phyloP scores from a whole-genome alignment of 345 rosid genomes.

The Citropsis articulata region DNA sequence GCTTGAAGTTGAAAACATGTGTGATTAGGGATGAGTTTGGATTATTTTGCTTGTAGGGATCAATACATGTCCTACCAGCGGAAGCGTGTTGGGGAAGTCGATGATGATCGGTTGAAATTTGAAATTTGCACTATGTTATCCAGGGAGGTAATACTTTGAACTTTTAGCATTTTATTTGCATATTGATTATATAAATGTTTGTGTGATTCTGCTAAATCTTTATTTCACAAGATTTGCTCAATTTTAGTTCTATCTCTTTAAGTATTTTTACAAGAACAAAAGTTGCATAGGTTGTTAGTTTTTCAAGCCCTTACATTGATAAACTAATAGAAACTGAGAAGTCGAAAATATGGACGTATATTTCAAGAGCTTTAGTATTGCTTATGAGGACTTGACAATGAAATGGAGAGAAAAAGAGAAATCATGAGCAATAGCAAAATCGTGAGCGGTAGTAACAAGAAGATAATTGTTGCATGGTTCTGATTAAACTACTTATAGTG shows the following conservation, averaged over 20 bases:
- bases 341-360: not conserved
- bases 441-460: not conserved
- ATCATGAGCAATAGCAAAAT: not conserved
- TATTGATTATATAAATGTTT: not conserved
- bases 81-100: constrained; percentile 66
- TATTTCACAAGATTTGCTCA: no score
- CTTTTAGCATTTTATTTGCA: not conserved
- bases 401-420: no score
- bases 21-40: not conserved
- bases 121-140: constrained; percentile 84
- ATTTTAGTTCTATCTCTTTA: not conserved
- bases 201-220: not conserved
- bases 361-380: not conserved
- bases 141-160: constrained; percentile 62
- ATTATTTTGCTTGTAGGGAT: constrained; percentile 42
- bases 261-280: not conserved
- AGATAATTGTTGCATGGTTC: not conserved
- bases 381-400: not conserved
- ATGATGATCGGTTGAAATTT: constrained; percentile 82
- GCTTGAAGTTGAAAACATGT: constrained; percentile 6
- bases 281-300: not conserved
- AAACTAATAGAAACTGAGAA: not conserved
- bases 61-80: constrained; percentile 60
- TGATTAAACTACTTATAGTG: not conserved
- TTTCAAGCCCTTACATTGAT: not conserved